These are phyloP conservation scores for Suhomyces faveliae DNA, from an alignment of 805 yeast species.

Conservation along the genomic window DNA sequence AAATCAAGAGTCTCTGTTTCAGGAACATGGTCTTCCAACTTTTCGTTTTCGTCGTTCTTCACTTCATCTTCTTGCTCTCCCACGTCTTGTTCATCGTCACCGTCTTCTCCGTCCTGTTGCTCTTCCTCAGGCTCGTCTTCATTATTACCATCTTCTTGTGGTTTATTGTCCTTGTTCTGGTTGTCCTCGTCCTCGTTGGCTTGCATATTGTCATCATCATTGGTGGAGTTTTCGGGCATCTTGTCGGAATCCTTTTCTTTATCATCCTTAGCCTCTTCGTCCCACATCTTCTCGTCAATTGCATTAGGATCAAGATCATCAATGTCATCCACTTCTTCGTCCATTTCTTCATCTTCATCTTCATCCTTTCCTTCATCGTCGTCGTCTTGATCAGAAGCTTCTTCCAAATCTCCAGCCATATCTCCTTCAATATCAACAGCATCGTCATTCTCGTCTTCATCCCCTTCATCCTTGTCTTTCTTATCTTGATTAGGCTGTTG, in stretches of 20 bases:
- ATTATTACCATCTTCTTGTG: slow-evolving; percentile 28
- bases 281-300: slow-evolving; percentile 97
- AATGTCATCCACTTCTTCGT: slow-evolving; percentile 85
- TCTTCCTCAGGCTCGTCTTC: slow-evolving; percentile 39
- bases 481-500: slow-evolving; percentile 74
- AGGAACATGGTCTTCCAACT: slow-evolving; percentile 70
- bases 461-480: slow-evolving; percentile 54
- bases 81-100: slow-evolving; percentile 65
- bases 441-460: slow-evolving; percentile 68
- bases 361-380: slow-evolving; percentile 47
- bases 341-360: slow-evolving; percentile 60
- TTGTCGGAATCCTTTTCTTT: slow-evolving; percentile 83
- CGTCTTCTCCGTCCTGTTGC: slow-evolving; percentile 48
- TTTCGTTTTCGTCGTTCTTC: slow-evolving; percentile 63
- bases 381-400: slow-evolving; percentile 63
- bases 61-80: slow-evolving; percentile 84
- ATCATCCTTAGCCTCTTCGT: slow-evolving; percentile 76
- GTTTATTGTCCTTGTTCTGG: slow-evolving; percentile 39
- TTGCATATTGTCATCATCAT: slow-evolving; percentile 50
- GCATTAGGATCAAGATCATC: slow-evolving; percentile 93
- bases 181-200: slow-evolving; percentile 48
- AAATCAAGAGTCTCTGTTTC: slow-evolving; percentile 85
- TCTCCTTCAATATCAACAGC: slow-evolving; percentile 96
- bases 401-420: slow-evolving; percentile 92
- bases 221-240: slow-evolving; percentile 55